Conservation (phyloP, 1,284 basidiomycete species). For the Puccinia triticina region DNA sequence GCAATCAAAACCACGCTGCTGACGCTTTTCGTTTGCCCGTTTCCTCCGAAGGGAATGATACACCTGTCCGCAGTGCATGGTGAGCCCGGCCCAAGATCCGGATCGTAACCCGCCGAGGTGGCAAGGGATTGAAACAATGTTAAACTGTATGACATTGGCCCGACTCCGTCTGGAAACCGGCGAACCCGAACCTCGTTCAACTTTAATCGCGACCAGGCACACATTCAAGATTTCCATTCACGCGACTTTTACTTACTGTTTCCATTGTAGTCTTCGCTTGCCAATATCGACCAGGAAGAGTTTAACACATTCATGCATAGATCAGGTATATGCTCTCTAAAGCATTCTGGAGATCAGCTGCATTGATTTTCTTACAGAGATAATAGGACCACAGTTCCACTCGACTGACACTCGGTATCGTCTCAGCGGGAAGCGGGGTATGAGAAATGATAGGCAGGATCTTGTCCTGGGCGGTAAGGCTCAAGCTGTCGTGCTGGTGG, state of each 20-base stretch:
- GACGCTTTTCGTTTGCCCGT: conserved; percentile 21
- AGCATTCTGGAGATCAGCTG: background rate
- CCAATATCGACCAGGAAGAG: background rate
- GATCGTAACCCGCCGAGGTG: conserved; percentile 49
- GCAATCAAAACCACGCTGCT: conserved; percentile 48
- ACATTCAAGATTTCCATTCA: background rate
- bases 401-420: conserved; percentile 5
- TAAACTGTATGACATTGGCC: conserved; percentile 45
- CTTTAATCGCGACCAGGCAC: background rate
- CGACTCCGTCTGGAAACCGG: conserved; percentile 34
- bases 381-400: conserved; percentile 51
- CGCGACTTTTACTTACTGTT: conserved; percentile 29
- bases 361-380: conserved; percentile 33
- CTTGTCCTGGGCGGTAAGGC: conserved; percentile 10
- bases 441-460: background rate
- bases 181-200: background rate
- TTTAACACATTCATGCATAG: background rate
- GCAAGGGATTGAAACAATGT: conserved; percentile 45
- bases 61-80: conserved; percentile 34
- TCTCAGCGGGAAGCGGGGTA: background rate
- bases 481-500: conserved; percentile 17
- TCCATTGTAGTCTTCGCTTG: conserved; percentile 47
- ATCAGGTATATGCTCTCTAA: background rate
- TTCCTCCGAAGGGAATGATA: conserved; percentile 32
- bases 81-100: conserved; percentile 29